Evolutionary conservation across 345 rosid species (phyloP), one percentile per base, ranked within the genome.

Genomic region (Trapa incisa): DNA sequence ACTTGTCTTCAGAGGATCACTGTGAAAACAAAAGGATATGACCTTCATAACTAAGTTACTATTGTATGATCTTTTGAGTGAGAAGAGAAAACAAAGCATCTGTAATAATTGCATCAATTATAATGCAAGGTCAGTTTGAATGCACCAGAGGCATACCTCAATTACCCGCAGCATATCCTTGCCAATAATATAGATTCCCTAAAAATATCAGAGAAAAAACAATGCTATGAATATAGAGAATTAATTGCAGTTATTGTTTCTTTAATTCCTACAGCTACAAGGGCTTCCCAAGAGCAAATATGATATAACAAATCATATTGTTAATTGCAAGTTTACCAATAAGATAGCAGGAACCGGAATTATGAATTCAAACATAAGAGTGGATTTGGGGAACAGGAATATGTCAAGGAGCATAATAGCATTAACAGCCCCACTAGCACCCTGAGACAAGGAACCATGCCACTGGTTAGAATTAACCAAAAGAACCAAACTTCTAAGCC

Each of bases 381-480:
- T 93, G 32, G 94, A 84, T 66, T 37, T 88, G 53, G 98, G 97
- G 75, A 82, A 70, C 71, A 93, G 75, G 81, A 93, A 87, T 81
- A 93, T 93, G 65, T 83, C 83, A 14, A 93, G 95, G 75, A 90
- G 82, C 87, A 91, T 80, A 71, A 93, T 86, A 67, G 97, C 99
- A 75, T 87, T 87, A 69, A 93, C 97, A 33, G 97, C 96, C 65
- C 92, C 98, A 67, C 96, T 93, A 17, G 97, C 92, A 0, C 97
- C 98, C 92, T 93, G 75, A 12, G 45, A 11, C 61, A 60, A 35
- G 66, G 16, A 53, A 53, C 61, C 12, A 29, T 22, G 29, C 29
- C 52, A 38, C 53, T 4, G 39, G 42, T 42, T 11, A 68, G 63
- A 35, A 58, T 8, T 11, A 58, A 35, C 37, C 38, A 32, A 58